A percentile compares a stretch with the other conserved stretches of the same genome.
These are phyloP conservation scores for Ziziphus jujuba DNA, from an alignment of 306 rosid species.

Conservation along the genomic window DNA sequence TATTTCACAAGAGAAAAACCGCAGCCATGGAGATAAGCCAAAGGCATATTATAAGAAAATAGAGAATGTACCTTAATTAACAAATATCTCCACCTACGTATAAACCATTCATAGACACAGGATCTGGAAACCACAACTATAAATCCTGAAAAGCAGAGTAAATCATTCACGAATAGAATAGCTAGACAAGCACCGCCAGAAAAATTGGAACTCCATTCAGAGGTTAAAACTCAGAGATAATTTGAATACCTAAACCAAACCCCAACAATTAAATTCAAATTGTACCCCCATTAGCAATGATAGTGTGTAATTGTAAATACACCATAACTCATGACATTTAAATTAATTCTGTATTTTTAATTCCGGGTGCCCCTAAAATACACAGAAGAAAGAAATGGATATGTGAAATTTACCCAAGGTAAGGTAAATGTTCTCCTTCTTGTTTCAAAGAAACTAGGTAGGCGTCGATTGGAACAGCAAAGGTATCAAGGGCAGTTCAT, in stretches of 20 bases:
- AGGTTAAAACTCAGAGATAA: not conserved
- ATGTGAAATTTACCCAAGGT: not conserved
- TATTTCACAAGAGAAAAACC: no score
- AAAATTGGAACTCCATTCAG: not conserved
- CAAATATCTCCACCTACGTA: not conserved
- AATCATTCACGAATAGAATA: slow-evolving; percentile 10
- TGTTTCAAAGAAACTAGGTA: not conserved
- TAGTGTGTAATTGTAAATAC: no score
- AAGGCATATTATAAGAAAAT: not conserved
- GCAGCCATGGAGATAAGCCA: not conserved
- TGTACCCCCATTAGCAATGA: no score
- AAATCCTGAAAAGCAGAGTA: slow-evolving; percentile 18
- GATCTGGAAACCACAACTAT: slow-evolving; percentile 23
- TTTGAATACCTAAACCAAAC: not conserved
- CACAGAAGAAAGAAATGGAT: not conserved
- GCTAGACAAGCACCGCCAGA: not conserved
- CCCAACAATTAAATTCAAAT: no score
- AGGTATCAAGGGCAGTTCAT: no score
- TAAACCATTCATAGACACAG: slow-evolving; percentile 25
- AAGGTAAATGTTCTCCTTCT: not conserved
- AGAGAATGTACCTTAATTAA: not conserved
- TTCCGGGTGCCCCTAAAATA: not conserved
- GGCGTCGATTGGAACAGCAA: no score
- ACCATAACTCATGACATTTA: slow-evolving; percentile 8
- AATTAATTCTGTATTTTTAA: not conserved